phyloP scores from a whole-genome alignment of 2,329 filamentous ascomycete genomes.

The Penicillium sp. region DNA sequence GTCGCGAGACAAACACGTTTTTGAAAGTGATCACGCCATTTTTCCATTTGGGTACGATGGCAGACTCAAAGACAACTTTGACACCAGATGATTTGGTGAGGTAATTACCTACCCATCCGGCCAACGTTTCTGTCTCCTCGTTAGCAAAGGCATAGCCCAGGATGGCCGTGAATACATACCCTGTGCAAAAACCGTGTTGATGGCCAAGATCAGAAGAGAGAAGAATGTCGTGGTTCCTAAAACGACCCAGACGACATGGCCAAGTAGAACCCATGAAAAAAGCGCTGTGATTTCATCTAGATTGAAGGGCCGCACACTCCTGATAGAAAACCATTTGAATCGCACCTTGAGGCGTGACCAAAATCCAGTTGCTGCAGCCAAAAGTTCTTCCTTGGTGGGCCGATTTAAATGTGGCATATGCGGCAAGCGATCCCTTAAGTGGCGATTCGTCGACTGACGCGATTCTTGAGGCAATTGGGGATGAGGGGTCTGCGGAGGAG shows the following conservation, averaged over 20 bases:
- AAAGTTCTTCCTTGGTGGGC: slow-evolving; percentile 86
- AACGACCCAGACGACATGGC: slow-evolving; percentile 92
- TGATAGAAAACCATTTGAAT: slow-evolving; percentile 97
- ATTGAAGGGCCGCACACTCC: slow-evolving; percentile 90
- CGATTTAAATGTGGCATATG: slow-evolving; percentile 73
- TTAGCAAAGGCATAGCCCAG: neutral
- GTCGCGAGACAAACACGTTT: slow-evolving; percentile 90
- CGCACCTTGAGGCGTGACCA: slow-evolving; percentile 84
- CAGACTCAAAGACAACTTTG: slow-evolving; percentile 93
- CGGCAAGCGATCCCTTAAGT: slow-evolving; percentile 57
- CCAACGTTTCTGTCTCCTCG: slow-evolving; percentile 68
- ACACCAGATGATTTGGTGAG: slow-evolving; percentile 88
- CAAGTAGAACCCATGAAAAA: slow-evolving; percentile 88
- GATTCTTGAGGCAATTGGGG: slow-evolving; percentile 24
- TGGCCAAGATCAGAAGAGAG: slow-evolving; percentile 79
- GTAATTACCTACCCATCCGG: slow-evolving; percentile 91
- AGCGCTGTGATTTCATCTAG: slow-evolving; percentile 94
- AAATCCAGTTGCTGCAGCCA: slow-evolving; percentile 87
- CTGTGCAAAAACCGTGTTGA: slow-evolving; percentile 96
- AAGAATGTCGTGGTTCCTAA: slow-evolving; percentile 96
- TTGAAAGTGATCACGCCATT: slow-evolving; percentile 93
- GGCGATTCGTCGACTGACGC: slow-evolving; percentile 25
- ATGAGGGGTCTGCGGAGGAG: slow-evolving; percentile 1
- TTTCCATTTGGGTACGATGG: slow-evolving; percentile 93
- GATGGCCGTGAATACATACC: slow-evolving; percentile 48